A percentile compares a stretch with the other conserved stretches of the same genome.
These are phyloP conservation scores for Xerocomus nothofagi DNA, from an alignment of 1,284 basidiomycete genomes.

Conservation along the genomic window DNA sequence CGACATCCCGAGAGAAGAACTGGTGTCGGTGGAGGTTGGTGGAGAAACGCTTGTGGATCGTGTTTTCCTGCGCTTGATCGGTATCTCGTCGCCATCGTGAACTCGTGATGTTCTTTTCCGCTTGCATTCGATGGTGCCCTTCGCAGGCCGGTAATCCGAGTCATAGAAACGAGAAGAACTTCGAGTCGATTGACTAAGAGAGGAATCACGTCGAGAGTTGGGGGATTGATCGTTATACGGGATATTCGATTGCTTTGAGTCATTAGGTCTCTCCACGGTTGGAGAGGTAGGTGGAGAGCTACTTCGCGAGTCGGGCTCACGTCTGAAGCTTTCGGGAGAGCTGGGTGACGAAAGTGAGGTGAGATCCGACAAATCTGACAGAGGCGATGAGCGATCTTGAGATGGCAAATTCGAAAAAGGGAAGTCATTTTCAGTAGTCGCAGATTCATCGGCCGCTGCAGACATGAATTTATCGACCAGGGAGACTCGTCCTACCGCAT, in stretches of 20 bases:
- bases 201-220: not conserved
- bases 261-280: not conserved
- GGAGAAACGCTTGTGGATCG: not conserved
- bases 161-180: constrained; percentile 1
- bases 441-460: constrained; percentile 21
- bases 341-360: constrained; percentile 31
- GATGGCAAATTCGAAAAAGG: constrained; percentile 1
- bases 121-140: constrained; percentile 14
- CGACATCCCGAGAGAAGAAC: not conserved
- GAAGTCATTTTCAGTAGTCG: not conserved
- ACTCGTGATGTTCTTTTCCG: constrained; percentile 15
- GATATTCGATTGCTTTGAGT: not conserved
- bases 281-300: constrained; percentile 27
- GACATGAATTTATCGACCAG: constrained; percentile 33
- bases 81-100: constrained; percentile 12
- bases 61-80: constrained; percentile 16
- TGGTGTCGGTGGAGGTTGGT: not conserved
- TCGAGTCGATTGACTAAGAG: constrained; percentile 1
- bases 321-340: constrained; percentile 5
- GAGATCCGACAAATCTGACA: constrained; percentile 32
- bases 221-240: not conserved
- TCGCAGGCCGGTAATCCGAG: constrained; percentile 22
- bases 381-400: constrained; percentile 17
- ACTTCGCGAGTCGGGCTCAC: constrained; percentile 1
- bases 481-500: constrained; percentile 20